phyloP scores from a whole-genome alignment of 1,139 yeast species.

The Saccharomyces hybrid region DNA sequence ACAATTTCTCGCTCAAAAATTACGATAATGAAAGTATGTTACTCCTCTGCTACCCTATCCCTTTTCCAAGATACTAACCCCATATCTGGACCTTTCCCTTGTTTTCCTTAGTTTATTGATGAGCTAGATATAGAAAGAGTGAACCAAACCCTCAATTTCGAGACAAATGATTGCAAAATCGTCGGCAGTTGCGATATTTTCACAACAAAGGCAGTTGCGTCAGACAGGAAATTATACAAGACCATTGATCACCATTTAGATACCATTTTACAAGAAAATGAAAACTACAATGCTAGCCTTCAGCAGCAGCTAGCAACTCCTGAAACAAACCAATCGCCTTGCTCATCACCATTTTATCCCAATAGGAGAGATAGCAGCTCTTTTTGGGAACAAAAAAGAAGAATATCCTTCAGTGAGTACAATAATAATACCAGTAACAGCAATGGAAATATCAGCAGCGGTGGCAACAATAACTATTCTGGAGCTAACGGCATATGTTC shows the following conservation, averaged over 20 bases:
- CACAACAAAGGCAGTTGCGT: slow-evolving; percentile 87
- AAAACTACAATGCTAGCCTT: slow-evolving; percentile 26
- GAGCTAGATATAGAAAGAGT: slow-evolving; percentile 85
- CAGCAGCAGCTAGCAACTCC: slow-evolving; percentile 18
- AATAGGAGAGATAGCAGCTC: slow-evolving; percentile 19
- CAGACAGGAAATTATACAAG: slow-evolving; percentile 82
- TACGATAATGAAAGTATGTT: not conserved
- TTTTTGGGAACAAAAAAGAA: slow-evolving; percentile 34
- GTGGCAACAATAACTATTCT: not conserved
- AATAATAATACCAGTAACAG: slow-evolving; percentile 9
- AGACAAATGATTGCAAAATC: slow-evolving; percentile 77
- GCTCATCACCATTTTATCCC: slow-evolving; percentile 9
- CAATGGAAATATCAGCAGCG: slow-evolving; percentile 2
- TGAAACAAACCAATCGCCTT: slow-evolving; percentile 9
- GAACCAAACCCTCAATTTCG: slow-evolving; percentile 80
- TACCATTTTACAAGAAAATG: slow-evolving; percentile 50
- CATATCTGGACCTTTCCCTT: slow-evolving; percentile 3
- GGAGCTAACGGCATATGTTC: not conserved
- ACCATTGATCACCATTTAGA: slow-evolving; percentile 78
- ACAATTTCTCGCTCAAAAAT: not conserved
- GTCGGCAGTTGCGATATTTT: slow-evolving; percentile 92
- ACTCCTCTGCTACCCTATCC: not conserved
- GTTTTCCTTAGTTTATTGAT: slow-evolving; percentile 63
- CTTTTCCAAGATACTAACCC: not conserved
- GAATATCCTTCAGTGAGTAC: slow-evolving; percentile 30